Conservation (phyloP, 768 basidiomycete species). For the Krasilnikovozyma curviuscula region DNA sequence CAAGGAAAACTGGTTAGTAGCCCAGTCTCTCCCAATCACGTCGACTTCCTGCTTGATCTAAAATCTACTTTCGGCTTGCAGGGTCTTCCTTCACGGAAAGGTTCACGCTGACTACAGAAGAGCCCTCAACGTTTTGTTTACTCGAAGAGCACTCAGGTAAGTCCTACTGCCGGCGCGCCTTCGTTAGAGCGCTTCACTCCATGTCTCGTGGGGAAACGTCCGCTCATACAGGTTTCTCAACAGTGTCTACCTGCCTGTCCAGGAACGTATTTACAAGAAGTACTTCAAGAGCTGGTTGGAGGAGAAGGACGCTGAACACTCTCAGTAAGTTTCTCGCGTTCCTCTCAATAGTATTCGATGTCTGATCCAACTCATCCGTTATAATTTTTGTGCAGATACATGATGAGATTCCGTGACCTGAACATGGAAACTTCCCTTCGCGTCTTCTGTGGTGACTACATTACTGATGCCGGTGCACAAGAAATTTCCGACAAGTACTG, state of each 20-base stretch:
- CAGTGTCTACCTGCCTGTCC: conserved; percentile 65
- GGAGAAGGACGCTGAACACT: conserved; percentile 30
- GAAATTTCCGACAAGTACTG: conserved; percentile 91
- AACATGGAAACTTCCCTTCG: conserved; percentile 96
- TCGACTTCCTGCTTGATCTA: background rate
- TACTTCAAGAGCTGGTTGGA: conserved; percentile 57
- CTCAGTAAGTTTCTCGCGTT: conserved; percentile 22
- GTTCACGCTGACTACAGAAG: conserved; percentile 83
- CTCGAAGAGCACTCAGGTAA: conserved; percentile 76
- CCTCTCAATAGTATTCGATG: background rate
- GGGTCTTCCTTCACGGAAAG: conserved; percentile 96
- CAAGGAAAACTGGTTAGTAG: conserved; percentile 61
- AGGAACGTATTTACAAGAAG: conserved; percentile 61
- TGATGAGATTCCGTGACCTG: conserved; percentile 77
- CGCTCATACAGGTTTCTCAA: background rate
- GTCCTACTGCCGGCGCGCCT: conserved; percentile 16
- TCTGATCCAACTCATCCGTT: background rate
- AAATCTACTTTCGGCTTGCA: conserved; percentile 19
- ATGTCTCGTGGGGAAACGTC: background rate
- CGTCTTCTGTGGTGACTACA: conserved; percentile 84
- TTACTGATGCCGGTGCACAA: conserved; percentile 52
- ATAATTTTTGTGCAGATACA: conserved; percentile 34
- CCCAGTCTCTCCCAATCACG: background rate
- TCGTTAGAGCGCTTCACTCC: background rate
- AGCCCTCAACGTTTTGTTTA: conserved; percentile 76